Base-by-base conservation (phyloP, 768 basidiomycete species). In the Dictyophora rubrovolvata region DNA sequence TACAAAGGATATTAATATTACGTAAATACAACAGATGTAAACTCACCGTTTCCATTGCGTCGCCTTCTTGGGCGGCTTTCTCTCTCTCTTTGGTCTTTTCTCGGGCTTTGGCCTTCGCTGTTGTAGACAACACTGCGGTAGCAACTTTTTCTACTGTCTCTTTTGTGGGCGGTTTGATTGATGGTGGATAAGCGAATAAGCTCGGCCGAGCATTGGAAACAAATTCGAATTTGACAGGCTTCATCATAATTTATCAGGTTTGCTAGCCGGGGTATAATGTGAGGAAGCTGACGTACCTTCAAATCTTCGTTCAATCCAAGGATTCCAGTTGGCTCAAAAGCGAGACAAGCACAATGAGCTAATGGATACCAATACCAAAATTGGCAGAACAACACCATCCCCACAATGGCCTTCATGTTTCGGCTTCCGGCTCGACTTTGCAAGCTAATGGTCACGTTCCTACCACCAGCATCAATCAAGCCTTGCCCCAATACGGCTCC, bases 281-380 rank as follows among this genome's bases (percentile, higher is more conserved):
- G 49, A 55, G 34, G 54, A 22, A 63, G 28, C 28, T 28, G 28
- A 2, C 77, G 23, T 63, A 93, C 89, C 79, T 89, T 87, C 54
- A 98, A 74, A 62, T 93, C 83, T 61, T 80, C 85, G 65, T 92
- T 87, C 60, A 98, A 72, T 33, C 92, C 95, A 65, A 99, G 93
- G 58, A 99, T 86, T 9, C 87, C 93, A 14, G 96, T 99, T 2
- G 96, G 94, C 58, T 91, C 87, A 71, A 99, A 97, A 1, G 94
- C 87, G 63, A 99, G 74, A 65, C 87, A 89, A 16, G 89, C 87
- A 62, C 89, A 93, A 67, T 97, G 94, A 14, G 93, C 93, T 23
- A 98, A 76, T 35, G 96, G 96, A 73, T 94, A 99, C 96, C 96
- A 99, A 70, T 98, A 98, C 96, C 96, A 99, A 74, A 99, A 98